Base-by-base conservation (phyloP, 2,329 filamentous ascomycete species). In the Pseudogymnoascus sp. region DNA sequence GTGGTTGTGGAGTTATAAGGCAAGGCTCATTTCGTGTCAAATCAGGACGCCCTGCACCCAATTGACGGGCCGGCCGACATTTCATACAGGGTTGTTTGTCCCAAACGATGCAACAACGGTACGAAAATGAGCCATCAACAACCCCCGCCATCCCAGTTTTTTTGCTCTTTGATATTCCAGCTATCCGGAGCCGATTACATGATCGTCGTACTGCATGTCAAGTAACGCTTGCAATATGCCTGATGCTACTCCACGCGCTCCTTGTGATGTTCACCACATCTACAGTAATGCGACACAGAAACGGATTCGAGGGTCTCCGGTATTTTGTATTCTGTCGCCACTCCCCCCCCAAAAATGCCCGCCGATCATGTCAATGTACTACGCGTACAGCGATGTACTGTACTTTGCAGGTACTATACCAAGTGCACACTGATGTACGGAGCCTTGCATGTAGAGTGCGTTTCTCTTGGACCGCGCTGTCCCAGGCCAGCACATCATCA, bases 151-250 rank as follows among this genome's bases (percentile, higher is more conserved):
- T 17, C 31, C 48, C 48, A 33, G 5, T 4, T 55, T 55, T 33
- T 15, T 33, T 55, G 33, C 33, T 55, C 48, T 55, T 33, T 33
- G n/a, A 55, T 55, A 55, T 55, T 55, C 48, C 48, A 55, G 48
- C 48, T 17, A 55, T 33, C n/a, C 48, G 48, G 48, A 55, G 29
- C 48, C 48, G 48, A 55, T 55, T 17, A 8, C 29, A 55, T 33
- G 48, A 55, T 55, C 48, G 48, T 55, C 48, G 48, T 55, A 55
- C 48, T 55, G 48, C 48, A 55, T 55, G 48, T 12, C 48, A 55
- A 29, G 48, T 27, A 55, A 17, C n/a, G 29, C 29, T 17, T 33
- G 48, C 27, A 21, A 27, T 15, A 55, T 33, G 29, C n/a, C 5
- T 6, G 27, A 33, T 33, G 29, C 29, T 55, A 31, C 29, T 55